Evolutionary conservation across 345 rosid species (phyloP), one percentile per base, ranked within the genome.

Genomic region (Aurinia saxatilis): DNA sequence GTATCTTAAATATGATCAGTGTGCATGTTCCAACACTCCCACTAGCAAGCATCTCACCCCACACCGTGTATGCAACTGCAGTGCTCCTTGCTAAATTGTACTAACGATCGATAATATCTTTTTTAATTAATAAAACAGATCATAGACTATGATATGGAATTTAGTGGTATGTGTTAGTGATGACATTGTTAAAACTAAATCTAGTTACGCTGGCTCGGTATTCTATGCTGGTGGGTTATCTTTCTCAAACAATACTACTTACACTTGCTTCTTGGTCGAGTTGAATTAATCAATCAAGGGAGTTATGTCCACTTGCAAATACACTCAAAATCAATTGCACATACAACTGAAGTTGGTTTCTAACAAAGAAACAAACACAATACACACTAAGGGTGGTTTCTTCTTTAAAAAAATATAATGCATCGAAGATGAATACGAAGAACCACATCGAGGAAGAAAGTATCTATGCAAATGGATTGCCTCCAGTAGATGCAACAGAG

Each of bases 401-500:
- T 67, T 58, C 52, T 56, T 63, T 31, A 1, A 6, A 27, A 4
- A 33, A 8, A 41, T 49, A 44, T 50, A 49, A 49, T 4, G 49
- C 49, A 40, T 5, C 53, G 25, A 56, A 16, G 63, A 45, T 37
- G 56, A 48, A 49, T 17, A 47, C 35, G 14, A 62, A 11, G 61
- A 65, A 13, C 46, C 29, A 58, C 21, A 41, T 21, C 5, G 9
- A 3, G 10, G 25, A n/a, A 2, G 12, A 10, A 27, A 30, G 16
- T 49, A 23, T 16, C 79, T 80, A 92, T 1, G 93, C 90, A 70
- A 93, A 93, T 38, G 97, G 97, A 73, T 93, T 93, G 60, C 97
- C 91, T 60, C 96, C 88, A 0, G 81, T 27, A 6, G 84, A 84
- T 63, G 99, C 87, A 72, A 90, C 84, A 47, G 81, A 87, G 5